A percentile compares a stretch with the other conserved stretches of the same genome.
Evolutionary conservation across 768 basidiomycete genomes (phyloP).

Genomic region (Mycena vitilis): DNA sequence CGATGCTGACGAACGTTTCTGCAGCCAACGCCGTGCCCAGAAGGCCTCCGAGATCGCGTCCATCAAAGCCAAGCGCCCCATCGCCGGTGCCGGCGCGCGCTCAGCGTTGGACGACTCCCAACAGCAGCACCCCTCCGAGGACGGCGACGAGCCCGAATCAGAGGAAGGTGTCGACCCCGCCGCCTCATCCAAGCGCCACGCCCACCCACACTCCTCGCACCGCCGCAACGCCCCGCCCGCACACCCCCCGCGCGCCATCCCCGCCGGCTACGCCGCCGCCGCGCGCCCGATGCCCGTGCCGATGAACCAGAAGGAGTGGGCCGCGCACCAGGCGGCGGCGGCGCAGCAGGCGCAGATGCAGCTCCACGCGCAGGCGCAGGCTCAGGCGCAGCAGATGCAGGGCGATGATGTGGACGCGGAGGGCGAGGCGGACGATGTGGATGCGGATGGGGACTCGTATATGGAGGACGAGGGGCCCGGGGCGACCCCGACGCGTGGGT

Average conservation of each 20-base stretch:
- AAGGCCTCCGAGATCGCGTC: slow-evolving; percentile 66
- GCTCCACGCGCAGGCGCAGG: too few relatives aligned
- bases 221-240: not conserved
- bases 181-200: not conserved
- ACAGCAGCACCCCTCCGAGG: slow-evolving; percentile 8
- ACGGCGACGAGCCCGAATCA: slow-evolving; percentile 46
- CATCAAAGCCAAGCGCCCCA: slow-evolving; percentile 46
- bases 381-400: slow-evolving; percentile 1
- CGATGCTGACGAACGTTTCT: slow-evolving; percentile 16
- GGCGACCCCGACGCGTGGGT: slow-evolving; percentile 26
- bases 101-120: not conserved
- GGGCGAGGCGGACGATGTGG: slow-evolving; percentile 37
- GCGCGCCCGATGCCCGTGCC: not conserved
- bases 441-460: slow-evolving; percentile 41
- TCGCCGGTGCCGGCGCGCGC: too few relatives aligned
- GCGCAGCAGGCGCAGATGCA: too few relatives aligned
- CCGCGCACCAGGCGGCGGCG: not conserved
- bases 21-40: slow-evolving; percentile 66
- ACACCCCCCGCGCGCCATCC: slow-evolving; percentile 33
- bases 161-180: slow-evolving; percentile 41
- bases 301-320: not conserved
- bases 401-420: slow-evolving; percentile 45
- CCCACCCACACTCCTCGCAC: not conserved
- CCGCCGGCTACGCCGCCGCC: slow-evolving; percentile 24
- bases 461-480: slow-evolving; percentile 40